phyloP scores from a whole-genome alignment of 352 stramenopile species.

The Plasmopara viticola region DNA sequence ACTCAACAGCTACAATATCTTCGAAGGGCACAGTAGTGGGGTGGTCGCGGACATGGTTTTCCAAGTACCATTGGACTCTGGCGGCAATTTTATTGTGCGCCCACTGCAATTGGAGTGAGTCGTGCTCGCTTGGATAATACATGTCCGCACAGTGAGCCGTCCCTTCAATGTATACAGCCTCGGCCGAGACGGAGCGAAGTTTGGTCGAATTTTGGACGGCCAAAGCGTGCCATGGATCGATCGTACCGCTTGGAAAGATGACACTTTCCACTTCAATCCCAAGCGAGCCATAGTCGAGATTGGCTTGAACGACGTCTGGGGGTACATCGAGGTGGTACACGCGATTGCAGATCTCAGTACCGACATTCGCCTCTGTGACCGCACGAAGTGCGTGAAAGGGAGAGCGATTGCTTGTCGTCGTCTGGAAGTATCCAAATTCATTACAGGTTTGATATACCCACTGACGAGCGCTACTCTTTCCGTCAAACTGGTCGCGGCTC shows the following conservation, averaged over 20 bases:
- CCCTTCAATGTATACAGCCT: constrained; percentile 73
- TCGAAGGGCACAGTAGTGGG: too few species aligned
- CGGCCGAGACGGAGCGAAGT: constrained; percentile 44
- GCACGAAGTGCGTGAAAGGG: constrained; percentile 63
- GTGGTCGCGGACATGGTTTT: too few species aligned
- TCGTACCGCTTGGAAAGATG: constrained; percentile 74
- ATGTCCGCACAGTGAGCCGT: constrained; percentile 80
- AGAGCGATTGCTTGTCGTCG: constrained; percentile 44
- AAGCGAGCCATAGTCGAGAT: constrained; percentile 73
- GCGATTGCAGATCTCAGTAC: constrained; percentile 72
- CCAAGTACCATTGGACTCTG: too few species aligned
- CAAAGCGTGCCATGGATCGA: constrained; percentile 81
- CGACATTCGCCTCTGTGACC: constrained; percentile 64
- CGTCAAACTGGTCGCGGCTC: constrained; percentile 55
- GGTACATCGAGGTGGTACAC: constrained; percentile 64
- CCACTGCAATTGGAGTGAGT: constrained; percentile 51
- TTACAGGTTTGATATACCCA: constrained; percentile 89
- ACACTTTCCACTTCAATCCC: constrained; percentile 73
- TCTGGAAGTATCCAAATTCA: constrained; percentile 87
- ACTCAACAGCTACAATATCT: too few species aligned
- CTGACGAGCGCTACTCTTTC: constrained; percentile 58
- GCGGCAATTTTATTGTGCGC: constrained; percentile 59
- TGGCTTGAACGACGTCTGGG: constrained; percentile 59
- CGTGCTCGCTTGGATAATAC: constrained; percentile 59
- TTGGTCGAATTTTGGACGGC: constrained; percentile 66